These are phyloP conservation scores for Exophiala phaeomuriformis DNA, from an alignment of 2,329 filamentous ascomycete species.

Conservation along the genomic window DNA sequence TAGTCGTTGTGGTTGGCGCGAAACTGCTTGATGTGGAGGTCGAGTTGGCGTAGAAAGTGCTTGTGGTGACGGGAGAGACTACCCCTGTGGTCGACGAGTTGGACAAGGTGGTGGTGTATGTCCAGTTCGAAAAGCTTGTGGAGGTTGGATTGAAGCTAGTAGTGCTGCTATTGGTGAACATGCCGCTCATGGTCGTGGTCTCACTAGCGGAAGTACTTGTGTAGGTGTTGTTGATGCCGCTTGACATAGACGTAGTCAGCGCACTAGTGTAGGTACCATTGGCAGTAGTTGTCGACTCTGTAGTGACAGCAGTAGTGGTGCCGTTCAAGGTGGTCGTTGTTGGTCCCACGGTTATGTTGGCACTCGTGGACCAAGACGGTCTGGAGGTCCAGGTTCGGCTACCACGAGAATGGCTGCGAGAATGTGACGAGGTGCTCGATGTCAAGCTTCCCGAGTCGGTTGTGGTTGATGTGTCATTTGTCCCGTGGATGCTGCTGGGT, in stretches of 20 bases:
- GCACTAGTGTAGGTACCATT: background rate
- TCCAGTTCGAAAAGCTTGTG: background rate
- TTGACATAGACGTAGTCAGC: background rate
- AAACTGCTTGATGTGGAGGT: conserved; percentile 4
- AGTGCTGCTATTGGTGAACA: background rate
- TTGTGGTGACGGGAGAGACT: conserved; percentile 2
- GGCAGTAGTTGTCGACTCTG: background rate
- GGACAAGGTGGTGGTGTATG: background rate
- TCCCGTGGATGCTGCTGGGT: background rate
- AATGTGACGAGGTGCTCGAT: background rate
- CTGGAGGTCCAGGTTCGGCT: background rate
- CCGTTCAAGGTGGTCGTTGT: conserved; percentile 4
- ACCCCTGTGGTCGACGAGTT: background rate
- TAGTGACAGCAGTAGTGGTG: background rate
- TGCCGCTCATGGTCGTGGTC: background rate
- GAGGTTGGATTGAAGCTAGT: background rate
- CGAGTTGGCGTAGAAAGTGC: conserved; percentile 1
- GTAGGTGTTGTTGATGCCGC: background rate
- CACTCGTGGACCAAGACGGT: background rate
- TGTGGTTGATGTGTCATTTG: background rate
- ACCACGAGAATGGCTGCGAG: background rate
- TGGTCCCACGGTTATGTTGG: background rate
- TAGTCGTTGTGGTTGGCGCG: conserved; percentile 5
- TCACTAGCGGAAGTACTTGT: background rate
- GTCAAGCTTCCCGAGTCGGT: background rate